Percentiles rank a stretch among this genome's conserved stretches.
Evolutionary conservation across 352 stramenopile genomes (phyloP).

Genomic region (Phytophthora idaei): DNA sequence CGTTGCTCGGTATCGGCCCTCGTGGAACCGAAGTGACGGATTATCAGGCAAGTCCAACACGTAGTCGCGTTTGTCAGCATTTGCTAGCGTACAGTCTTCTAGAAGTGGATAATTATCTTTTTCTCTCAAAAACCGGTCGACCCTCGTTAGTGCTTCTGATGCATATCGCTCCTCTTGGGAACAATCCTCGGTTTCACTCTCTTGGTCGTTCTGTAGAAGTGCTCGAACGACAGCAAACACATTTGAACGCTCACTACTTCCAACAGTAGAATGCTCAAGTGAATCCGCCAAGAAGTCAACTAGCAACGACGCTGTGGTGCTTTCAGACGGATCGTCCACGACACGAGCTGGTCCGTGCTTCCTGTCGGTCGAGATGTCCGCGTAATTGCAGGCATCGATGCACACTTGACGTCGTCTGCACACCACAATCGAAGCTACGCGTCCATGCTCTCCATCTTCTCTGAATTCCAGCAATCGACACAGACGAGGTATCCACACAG

Average conservation of each 20-base stretch:
- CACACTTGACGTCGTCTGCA: constrained; percentile 30
- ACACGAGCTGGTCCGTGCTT: constrained; percentile 18
- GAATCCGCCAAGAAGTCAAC: constrained; percentile 23
- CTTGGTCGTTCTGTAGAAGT: constrained; percentile 16
- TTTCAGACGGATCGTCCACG: constrained; percentile 15
- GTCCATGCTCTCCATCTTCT: constrained; percentile 31
- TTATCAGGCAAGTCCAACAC: constrained; percentile 29
- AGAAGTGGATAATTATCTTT: constrained; percentile 18
- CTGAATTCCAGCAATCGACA: constrained; percentile 28
- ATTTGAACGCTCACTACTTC: constrained; percentile 27
- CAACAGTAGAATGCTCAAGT: constrained; percentile 15
- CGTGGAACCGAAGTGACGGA: constrained; percentile 4
- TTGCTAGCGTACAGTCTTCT: constrained; percentile 36
- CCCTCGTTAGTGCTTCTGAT: background rate
- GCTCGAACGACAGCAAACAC: constrained; percentile 29
- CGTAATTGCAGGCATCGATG: constrained; percentile 34
- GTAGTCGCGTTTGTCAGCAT: constrained; percentile 43
- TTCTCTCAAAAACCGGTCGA: constrained; percentile 25
- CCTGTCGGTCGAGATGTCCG: constrained; percentile 36
- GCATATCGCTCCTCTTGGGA: background rate
- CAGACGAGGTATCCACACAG: constrained; percentile 39
- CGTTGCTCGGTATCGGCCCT: constrained; percentile 31
- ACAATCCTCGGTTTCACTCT: background rate
- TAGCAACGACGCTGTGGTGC: constrained; percentile 10
- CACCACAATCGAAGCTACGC: constrained; percentile 23